phyloP scores from a whole-genome alignment of 352 stramenopile species.

The Globisporangium nagaii region DNA sequence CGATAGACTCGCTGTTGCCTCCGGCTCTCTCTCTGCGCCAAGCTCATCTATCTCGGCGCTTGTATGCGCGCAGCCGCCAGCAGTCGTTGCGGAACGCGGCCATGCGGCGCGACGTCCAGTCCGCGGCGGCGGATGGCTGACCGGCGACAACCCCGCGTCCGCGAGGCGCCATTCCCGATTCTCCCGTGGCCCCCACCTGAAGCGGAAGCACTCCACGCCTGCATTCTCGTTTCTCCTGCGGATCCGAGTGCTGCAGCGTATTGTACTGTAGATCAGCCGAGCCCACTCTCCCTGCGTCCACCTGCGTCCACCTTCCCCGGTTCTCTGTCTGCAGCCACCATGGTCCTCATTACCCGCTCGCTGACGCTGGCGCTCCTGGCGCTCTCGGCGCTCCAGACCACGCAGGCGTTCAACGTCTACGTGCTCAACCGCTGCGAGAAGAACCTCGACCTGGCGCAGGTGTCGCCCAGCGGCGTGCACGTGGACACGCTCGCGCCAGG shows the following conservation, averaged over 20 bases:
- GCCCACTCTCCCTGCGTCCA: neutral
- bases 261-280: neutral
- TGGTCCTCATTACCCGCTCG: conserved; percentile 4
- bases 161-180: conserved; percentile 9
- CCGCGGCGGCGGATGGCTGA: neutral
- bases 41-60: neutral
- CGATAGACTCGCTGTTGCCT: too few species aligned
- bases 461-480: conserved; percentile 17
- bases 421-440: conserved; percentile 53
- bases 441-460: conserved; percentile 37
- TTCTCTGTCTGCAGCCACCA: neutral
- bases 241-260: neutral
- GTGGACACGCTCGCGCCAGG: conserved; percentile 27
- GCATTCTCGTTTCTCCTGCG: conserved; percentile 7
- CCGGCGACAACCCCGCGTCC: neutral
- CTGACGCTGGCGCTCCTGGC: neutral
- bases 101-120: neutral
- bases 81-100: neutral
- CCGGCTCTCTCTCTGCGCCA: neutral
- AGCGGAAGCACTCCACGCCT: conserved; percentile 7
- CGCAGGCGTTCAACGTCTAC: conserved; percentile 32
- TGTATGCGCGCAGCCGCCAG: neutral
- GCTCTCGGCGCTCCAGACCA: neutral
- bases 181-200: neutral
- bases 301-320: neutral